Evolutionary conservation across 129 eudicot species (phyloP).

Genomic region (Tanacetum coccineum): DNA sequence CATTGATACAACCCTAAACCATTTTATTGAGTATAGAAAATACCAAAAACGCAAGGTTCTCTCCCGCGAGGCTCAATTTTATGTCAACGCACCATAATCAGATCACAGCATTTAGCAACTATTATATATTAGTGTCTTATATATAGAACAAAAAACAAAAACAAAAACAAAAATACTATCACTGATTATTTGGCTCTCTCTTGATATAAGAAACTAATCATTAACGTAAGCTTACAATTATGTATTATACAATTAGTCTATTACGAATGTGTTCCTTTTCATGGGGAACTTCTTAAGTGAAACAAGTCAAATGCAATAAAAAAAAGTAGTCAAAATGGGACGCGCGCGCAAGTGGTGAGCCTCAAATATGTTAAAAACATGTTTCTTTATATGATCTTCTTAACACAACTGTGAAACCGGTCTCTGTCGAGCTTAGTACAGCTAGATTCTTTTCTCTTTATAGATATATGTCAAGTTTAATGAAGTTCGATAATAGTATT

Average conservation of each 20-base stretch:
- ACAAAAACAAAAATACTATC: no score
- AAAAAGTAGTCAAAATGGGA: neutral
- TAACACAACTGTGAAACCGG: neutral
- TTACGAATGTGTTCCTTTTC: no score
- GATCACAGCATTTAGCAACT: neutral
- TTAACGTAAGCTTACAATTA: no score
- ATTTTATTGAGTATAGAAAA: neutral
- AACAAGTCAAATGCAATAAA: neutral
- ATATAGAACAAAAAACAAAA: no score
- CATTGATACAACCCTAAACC: no score
- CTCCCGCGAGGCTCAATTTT: neutral
- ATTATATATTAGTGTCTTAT: neutral
- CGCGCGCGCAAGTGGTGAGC: no score
- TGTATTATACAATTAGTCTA: no score
- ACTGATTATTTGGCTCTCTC: no score
- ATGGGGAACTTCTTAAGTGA: no score
- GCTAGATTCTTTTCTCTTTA: neutral
- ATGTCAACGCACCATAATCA: neutral
- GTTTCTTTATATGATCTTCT: neutral
- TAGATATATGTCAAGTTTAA: neutral
- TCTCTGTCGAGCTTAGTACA: neutral
- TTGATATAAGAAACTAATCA: no score
- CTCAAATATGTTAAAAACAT: no score
- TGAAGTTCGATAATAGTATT: neutral
- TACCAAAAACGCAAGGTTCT: neutral